Evolutionary conservation across 1,139 yeast species (phyloP), one percentile per base, ranked within the genome.

Genomic region (Williopsis jadinii): DNA sequence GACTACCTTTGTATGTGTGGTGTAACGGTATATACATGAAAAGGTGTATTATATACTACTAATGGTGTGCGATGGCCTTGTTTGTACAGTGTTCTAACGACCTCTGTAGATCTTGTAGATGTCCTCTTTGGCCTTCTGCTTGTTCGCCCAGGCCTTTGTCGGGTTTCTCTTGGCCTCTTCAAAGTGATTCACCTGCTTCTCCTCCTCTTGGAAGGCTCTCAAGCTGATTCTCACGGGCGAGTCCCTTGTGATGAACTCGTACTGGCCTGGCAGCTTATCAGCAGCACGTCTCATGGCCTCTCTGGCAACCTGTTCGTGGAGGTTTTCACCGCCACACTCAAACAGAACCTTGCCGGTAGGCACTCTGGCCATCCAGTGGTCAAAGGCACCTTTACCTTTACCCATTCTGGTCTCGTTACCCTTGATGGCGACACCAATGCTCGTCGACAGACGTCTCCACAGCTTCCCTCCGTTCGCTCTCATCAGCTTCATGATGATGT

Each of bases 371-470:
- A 95, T 95, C 97, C 97, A 94, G 68, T 87, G 95, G 56, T 88
- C 95, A 60, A 92, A 90, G 0, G 94, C 82, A 64, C 99, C 99
- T 66, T 92, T 92, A 70, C 99, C 99, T 66, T 94, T 92, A 71
- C 99, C 99, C 99, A 92, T 92, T 80, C 99, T 92, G 14, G 97
- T 87, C 62, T 92, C 97, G 63, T 94, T 92, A 69, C 99, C 99
- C 68, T 92, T 92, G 44, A 86, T 79, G 66, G 97, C 90, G 15
- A 92, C 95, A 0, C 97, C 94, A 44, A 87, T 75, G 62, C 85
- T 83, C 38, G 96, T 84, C 38, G 82, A 79, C 48, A 90, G 71
- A 57, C 98, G 76, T 50, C 94, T 81, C 70, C 84, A 80, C 41
- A 87, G 69, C 53, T 76, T 69, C 28, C 85, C 84, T 34, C 80